Base-by-base conservation (phyloP, 108 stramenopile genomes). In the Stephanodiscus triporus region DNA sequence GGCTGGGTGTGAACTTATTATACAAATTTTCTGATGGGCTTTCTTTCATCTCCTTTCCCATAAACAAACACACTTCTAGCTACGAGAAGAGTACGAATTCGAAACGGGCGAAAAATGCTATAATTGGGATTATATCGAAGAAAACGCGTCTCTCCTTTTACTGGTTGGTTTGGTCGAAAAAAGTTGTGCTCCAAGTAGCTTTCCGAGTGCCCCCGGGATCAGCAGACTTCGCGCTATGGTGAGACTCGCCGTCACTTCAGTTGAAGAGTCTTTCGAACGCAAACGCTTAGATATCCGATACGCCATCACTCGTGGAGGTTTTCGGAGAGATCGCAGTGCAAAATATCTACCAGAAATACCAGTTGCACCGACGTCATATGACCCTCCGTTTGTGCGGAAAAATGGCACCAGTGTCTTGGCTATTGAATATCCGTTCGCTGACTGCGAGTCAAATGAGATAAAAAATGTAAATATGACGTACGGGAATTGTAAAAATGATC, bases 81-180 rank as follows among this genome's bases (percentile, higher is more conserved):
- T 78, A 26, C 63, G 77, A 17, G 77, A 66, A 22, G 77, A 78
- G 48, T 78, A 47, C 37, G 70, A 71, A 66, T 27, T 66, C 9
- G 70, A 78, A 6, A 66, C 57, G n/a, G 72, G 40, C 11, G 17
- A 66, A 10, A 71, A 66, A 55, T 68, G 70, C 11, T 78, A 42
- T 54, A 66, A 78, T 62, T 78, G 77, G 77, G 65, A 61, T 48
- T 78, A 78, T 48, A 78, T 78, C 20, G 77, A 78, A 59, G 42
- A 72, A 34, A 50, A 60, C 23, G 20, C 70, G 0, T 71, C 77
- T 3, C 14, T 17, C 19, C 43, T 8, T 9, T 48, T 78, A 36
- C 37, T 26, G 19, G 14, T 60, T 30, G 19, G 26, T 19, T 72
- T 78, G 70, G n/a, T 42, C 8, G 47, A 67, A 10, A 70, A 70